These are phyloP conservation scores for Heliamphora exappendiculata DNA, from an alignment of 148 eudicot genomes.

Conservation along the genomic window DNA sequence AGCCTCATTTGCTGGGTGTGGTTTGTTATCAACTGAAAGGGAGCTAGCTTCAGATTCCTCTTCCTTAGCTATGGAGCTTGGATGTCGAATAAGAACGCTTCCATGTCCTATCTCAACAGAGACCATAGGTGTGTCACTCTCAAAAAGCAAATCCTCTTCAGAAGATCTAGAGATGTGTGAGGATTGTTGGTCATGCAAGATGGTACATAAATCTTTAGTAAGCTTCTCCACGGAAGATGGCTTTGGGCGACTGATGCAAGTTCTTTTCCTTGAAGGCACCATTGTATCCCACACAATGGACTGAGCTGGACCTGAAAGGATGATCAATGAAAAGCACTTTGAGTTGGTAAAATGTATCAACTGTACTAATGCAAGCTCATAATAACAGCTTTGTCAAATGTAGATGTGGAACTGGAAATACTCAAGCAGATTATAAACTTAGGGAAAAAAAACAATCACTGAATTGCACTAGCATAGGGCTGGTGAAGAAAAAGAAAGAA, in stretches of 20 bases:
- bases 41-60: slow-evolving; percentile 99
- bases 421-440: background rate
- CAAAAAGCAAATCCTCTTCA: slow-evolving; percentile 87
- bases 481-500: background rate
- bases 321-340: slow-evolving; percentile 15
- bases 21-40: slow-evolving; percentile 75
- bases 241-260: slow-evolving; percentile 64
- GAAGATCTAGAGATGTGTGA: slow-evolving; percentile 69
- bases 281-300: slow-evolving; percentile 70
- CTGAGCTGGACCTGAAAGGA: slow-evolving; percentile 68
- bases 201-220: slow-evolving; percentile 75
- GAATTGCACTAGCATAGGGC: background rate
- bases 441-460: background rate
- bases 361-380: background rate
- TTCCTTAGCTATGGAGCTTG: slow-evolving; percentile 62
- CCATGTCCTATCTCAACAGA: slow-evolving; percentile 99
- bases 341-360: background rate
- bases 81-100: slow-evolving; percentile 89
- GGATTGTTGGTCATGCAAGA: slow-evolving; percentile 72
- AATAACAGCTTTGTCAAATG: background rate
- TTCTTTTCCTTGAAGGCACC: slow-evolving; percentile 89
- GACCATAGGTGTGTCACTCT: slow-evolving; percentile 83
- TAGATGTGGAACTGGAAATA: background rate
- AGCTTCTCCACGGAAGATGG: slow-evolving; percentile 88
- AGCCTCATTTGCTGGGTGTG: slow-evolving; percentile 30